Percentiles rank a stretch among this genome's conserved stretches.
phyloP scores from a whole-genome alignment of 768 basidiomycete species.

The Holtermannia corniformis region DNA sequence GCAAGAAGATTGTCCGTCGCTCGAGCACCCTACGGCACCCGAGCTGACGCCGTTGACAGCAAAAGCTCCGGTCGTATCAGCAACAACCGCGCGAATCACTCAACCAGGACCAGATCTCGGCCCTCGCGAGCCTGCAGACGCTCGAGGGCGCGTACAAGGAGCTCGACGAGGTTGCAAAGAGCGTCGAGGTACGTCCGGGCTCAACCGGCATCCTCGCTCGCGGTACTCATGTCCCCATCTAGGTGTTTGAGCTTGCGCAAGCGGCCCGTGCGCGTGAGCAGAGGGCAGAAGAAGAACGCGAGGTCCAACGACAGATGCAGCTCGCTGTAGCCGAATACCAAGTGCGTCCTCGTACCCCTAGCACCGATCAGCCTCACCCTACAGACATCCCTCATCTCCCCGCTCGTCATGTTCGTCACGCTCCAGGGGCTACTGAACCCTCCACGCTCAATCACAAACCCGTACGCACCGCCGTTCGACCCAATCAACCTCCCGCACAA shows the following conservation, averaged over 20 bases:
- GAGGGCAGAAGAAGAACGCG: conserved; percentile 8
- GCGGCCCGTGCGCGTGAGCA: conserved; percentile 25
- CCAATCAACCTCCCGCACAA: conserved; percentile 16
- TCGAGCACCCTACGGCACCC: not conserved
- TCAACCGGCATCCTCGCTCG: not conserved
- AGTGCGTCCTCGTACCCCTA: conserved; percentile 9
- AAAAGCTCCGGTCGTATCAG: conserved; percentile 63
- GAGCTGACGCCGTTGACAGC: conserved; percentile 45
- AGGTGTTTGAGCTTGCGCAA: conserved; percentile 25
- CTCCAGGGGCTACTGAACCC: conserved; percentile 30
- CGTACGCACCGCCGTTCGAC: conserved; percentile 19
- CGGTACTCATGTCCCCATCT: not conserved
- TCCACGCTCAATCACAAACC: conserved; percentile 27
- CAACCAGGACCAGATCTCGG: conserved; percentile 77
- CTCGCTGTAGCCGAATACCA: conserved; percentile 8
- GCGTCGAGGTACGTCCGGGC: conserved; percentile 57
- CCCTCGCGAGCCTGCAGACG: conserved; percentile 59
- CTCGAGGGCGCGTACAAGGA: conserved; percentile 74
- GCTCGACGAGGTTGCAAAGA: conserved; percentile 71
- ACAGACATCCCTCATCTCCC: conserved; percentile 12
- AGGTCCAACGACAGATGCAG: conserved; percentile 2
- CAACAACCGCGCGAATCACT: conserved; percentile 59
- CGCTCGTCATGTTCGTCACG: conserved; percentile 24
- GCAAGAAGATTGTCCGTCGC: conserved; percentile 69
- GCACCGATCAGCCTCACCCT: not conserved